Evolutionary conservation across 2,329 filamentous ascomycete genomes (phyloP).

Genomic region (Myriosclerotinia curreyana): DNA sequence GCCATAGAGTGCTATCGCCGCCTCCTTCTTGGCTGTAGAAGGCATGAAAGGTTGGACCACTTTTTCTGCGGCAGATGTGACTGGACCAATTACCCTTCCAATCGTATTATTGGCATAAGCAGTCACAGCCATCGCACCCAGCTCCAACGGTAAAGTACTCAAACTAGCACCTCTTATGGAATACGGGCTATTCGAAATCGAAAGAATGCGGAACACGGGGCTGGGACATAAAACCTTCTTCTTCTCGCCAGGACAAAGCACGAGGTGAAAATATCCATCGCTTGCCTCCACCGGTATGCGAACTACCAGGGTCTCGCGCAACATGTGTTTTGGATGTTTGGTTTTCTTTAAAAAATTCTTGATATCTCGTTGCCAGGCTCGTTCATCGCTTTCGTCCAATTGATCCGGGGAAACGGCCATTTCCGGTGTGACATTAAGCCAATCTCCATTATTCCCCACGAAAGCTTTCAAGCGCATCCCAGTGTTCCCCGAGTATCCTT

Average conservation of each 20-base stretch:
- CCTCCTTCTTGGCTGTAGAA: slow-evolving; percentile 37
- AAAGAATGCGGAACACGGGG: slow-evolving; percentile 67
- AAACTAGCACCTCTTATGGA: slow-evolving; percentile 63
- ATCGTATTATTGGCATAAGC: slow-evolving; percentile 42
- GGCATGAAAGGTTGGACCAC: slow-evolving; percentile 40
- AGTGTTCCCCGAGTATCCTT: slow-evolving; percentile 65
- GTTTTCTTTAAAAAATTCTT: slow-evolving; percentile 59
- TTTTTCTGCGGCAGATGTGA: slow-evolving; percentile 45
- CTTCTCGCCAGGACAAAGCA: slow-evolving; percentile 55
- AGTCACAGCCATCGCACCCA: slow-evolving; percentile 57
- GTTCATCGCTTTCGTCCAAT: slow-evolving; percentile 56
- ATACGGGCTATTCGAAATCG: slow-evolving; percentile 58
- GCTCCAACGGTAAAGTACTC: slow-evolving; percentile 61
- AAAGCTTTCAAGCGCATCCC: slow-evolving; percentile 66
- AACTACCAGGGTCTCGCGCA: slow-evolving; percentile 62
- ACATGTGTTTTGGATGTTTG: slow-evolving; percentile 45
- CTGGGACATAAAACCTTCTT: slow-evolving; percentile 62
- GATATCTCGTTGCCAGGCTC: slow-evolving; percentile 66
- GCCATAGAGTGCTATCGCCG: slow-evolving; percentile 39
- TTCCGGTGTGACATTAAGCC: slow-evolving; percentile 66
- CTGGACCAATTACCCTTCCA: slow-evolving; percentile 46
- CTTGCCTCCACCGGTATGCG: slow-evolving; percentile 60
- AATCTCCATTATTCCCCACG: slow-evolving; percentile 55
- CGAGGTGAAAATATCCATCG: slow-evolving; percentile 67
- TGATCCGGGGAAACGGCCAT: slow-evolving; percentile 47